phyloP scores from a whole-genome alignment of 306 rosid genomes.

The Quercus engelmannii region DNA sequence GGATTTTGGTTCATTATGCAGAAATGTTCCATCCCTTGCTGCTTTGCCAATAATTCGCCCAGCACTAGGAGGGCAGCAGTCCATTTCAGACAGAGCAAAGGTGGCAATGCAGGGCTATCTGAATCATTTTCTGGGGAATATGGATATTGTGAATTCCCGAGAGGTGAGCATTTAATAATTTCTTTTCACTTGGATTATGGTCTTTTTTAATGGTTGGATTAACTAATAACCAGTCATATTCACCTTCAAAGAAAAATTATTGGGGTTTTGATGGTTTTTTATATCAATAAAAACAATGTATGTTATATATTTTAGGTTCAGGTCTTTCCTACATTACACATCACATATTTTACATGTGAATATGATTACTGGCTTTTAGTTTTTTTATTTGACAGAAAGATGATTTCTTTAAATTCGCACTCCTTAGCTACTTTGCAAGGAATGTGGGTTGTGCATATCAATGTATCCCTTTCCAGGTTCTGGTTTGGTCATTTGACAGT shows the following conservation, averaged over 20 bases:
- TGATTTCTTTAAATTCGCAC: not conserved
- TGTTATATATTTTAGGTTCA: not conserved
- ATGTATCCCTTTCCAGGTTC: not conserved
- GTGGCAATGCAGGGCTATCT: slow-evolving; percentile 83
- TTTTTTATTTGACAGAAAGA: too few relatives aligned
- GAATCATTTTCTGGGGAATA: slow-evolving; percentile 76
- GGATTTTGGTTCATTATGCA: slow-evolving; percentile 26
- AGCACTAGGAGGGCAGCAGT: slow-evolving; percentile 70
- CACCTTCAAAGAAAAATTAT: not conserved
- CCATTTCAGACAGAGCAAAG: slow-evolving; percentile 70
- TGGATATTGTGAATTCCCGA: slow-evolving; percentile 80
- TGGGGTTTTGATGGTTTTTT: not conserved
- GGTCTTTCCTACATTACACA: not conserved
- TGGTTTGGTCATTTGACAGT: not conserved
- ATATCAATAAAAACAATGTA: not conserved
- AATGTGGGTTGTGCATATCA: not conserved
- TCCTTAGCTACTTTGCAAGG: not conserved
- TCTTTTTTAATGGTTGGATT: not conserved
- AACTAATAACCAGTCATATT: not conserved
- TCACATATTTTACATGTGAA: not conserved
- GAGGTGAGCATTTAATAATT: slow-evolving; percentile 48
- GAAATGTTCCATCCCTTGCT: slow-evolving; percentile 83
- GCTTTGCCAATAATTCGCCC: slow-evolving; percentile 82
- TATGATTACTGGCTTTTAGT: not conserved
- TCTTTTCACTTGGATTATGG: not conserved